A percentile compares a stretch with the other conserved stretches of the same genome.
Evolutionary conservation across 257 asterid genomes (phyloP).

Genomic region (Penstemon newberryi): DNA sequence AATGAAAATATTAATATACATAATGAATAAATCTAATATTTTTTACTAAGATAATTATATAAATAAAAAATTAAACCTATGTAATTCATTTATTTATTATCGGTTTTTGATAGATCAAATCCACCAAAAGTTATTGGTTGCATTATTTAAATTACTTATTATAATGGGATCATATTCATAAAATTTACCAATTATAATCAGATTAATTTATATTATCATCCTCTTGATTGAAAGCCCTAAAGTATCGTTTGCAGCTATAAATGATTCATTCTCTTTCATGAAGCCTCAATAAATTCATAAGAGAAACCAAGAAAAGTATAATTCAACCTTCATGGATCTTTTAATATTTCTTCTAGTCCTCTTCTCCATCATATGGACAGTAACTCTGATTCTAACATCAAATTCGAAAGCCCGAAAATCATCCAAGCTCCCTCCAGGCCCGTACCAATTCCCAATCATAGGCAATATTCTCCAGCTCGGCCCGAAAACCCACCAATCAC

Average conservation of each 20-base stretch:
- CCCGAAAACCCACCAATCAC: slow-evolving; percentile 33
- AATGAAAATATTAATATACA: too few species aligned
- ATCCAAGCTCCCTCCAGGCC: slow-evolving; percentile 45
- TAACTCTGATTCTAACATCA: not conserved
- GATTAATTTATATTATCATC: not conserved
- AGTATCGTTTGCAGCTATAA: too few species aligned
- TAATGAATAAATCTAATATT: too few species aligned
- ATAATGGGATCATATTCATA: too few species aligned
- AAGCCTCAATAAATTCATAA: not conserved
- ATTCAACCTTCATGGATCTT: slow-evolving; percentile 23
- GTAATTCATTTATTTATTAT: too few species aligned
- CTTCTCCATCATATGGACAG: not conserved
- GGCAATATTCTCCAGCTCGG: slow-evolving; percentile 40
- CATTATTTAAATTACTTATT: too few species aligned
- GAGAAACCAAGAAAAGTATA: not conserved
- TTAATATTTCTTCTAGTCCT: slow-evolving; percentile 9
- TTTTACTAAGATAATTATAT: too few species aligned
- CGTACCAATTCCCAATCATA: slow-evolving; percentile 34
- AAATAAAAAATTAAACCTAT: too few species aligned
- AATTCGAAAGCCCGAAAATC: slow-evolving; percentile 18
- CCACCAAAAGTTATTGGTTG: too few species aligned
- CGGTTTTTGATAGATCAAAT: too few species aligned
- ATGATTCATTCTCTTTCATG: not conserved
- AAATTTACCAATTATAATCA: not conserved
- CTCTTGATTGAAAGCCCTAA: not conserved